These are phyloP conservation scores for Colletotrichum chrysophilum DNA, from an alignment of 2,329 filamentous ascomycete species.

Conservation along the genomic window DNA sequence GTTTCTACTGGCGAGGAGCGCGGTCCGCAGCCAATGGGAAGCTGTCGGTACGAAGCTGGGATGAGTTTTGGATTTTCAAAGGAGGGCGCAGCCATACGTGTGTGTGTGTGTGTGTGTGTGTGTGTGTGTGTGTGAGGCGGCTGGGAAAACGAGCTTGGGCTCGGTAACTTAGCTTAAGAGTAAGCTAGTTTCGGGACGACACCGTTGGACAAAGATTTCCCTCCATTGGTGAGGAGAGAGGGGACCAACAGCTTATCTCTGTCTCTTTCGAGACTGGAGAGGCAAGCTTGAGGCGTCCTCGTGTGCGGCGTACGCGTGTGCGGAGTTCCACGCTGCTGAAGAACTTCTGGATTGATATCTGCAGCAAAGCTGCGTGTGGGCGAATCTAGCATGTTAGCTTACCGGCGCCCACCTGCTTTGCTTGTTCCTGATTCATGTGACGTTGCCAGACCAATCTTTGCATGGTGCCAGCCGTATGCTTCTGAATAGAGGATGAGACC, in stretches of 20 bases:
- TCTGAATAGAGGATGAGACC: neutral
- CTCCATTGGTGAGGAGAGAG: neutral
- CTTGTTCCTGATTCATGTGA: neutral
- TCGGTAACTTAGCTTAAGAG: neutral
- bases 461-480: neutral
- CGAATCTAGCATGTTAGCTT: neutral
- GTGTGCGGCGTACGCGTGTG: neutral
- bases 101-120: neutral
- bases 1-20: neutral
- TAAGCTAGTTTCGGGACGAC: neutral
- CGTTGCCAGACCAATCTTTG: neutral
- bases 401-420: neutral
- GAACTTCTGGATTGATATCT: neutral
- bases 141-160: neutral
- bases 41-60: neutral
- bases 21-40: neutral
- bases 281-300: neutral
- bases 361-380: neutral
- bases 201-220: neutral
- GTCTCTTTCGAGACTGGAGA: neutral
- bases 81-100: neutral
- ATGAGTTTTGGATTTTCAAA: neutral
- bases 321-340: neutral
- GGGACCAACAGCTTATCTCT: neutral
- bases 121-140: neutral